A percentile compares a stretch with the other conserved stretches of the same genome.
These are phyloP conservation scores for Hypoxylon rickii DNA, from an alignment of 495 filamentous ascomycete species.

Conservation along the genomic window DNA sequence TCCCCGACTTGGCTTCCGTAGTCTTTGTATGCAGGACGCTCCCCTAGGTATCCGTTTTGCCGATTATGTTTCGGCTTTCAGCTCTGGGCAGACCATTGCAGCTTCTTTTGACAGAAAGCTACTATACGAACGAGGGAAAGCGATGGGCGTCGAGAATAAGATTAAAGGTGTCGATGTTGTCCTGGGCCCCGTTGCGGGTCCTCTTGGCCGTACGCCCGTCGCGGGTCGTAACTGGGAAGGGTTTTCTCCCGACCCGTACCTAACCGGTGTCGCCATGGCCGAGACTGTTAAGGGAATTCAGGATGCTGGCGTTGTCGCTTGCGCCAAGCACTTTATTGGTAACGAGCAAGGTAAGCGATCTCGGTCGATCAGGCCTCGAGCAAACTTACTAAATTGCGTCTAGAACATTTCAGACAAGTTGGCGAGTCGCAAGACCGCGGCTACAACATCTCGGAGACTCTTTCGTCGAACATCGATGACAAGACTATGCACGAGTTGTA, in stretches of 20 bases:
- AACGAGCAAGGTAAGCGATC: slow-evolving; percentile 60
- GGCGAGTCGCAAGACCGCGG: slow-evolving; percentile 66
- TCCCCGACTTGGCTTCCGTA: slow-evolving; percentile 76
- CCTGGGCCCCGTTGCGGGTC: slow-evolving; percentile 88
- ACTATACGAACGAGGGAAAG: slow-evolving; percentile 74
- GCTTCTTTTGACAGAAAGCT: slow-evolving; percentile 75
- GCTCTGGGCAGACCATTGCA: slow-evolving; percentile 79
- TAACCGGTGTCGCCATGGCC: slow-evolving; percentile 73
- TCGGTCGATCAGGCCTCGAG: neutral
- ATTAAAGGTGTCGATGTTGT: slow-evolving; percentile 85
- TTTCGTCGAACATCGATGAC: slow-evolving; percentile 89
- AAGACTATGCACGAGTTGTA: slow-evolving; percentile 94
- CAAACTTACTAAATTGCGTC: slow-evolving; percentile 5
- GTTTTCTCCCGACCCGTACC: slow-evolving; percentile 73
- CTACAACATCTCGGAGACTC: slow-evolving; percentile 64
- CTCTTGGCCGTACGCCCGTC: slow-evolving; percentile 72
- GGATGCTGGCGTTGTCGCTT: slow-evolving; percentile 78
- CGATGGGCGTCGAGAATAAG: slow-evolving; percentile 79
- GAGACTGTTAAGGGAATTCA: slow-evolving; percentile 83
- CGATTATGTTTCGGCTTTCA: slow-evolving; percentile 80
- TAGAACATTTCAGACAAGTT: slow-evolving; percentile 80
- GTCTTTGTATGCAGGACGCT: slow-evolving; percentile 87
- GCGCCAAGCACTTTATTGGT: slow-evolving; percentile 79
- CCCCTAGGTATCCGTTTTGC: slow-evolving; percentile 80
- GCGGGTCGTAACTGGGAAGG: slow-evolving; percentile 94